Evolutionary conservation across 1,284 basidiomycete genomes (phyloP).

Genomic region (Pyrrhoderma noxium): DNA sequence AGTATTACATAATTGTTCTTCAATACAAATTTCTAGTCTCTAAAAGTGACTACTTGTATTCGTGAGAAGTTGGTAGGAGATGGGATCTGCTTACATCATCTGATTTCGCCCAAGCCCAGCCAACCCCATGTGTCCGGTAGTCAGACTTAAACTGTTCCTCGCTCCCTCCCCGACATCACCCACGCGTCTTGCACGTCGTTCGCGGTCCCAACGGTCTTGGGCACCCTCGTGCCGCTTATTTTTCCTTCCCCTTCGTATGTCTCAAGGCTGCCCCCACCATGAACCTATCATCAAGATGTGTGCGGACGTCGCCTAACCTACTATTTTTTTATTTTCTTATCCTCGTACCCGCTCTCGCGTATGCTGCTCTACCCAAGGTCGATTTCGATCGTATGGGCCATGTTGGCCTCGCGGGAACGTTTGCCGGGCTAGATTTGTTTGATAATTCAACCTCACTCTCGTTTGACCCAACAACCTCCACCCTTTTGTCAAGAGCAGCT

Average conservation of each 20-base stretch:
- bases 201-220: slow-evolving; percentile 3
- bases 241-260: slow-evolving; percentile 10
- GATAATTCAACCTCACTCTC: slow-evolving; percentile 45
- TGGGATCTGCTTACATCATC: no score
- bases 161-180: slow-evolving; percentile 1
- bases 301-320: slow-evolving; percentile 18
- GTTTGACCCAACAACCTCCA: slow-evolving; percentile 62
- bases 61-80: slow-evolving; percentile 3
- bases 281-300: slow-evolving; percentile 18
- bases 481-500: slow-evolving; percentile 58
- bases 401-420: slow-evolving; percentile 81
- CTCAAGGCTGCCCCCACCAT: slow-evolving; percentile 15
- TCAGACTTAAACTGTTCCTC: slow-evolving; percentile 1
- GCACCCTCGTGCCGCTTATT: slow-evolving; percentile 14
- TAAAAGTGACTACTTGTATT: no score
- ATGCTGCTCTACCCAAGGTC: slow-evolving; percentile 67
- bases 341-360: slow-evolving; percentile 31
- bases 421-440: slow-evolving; percentile 77
- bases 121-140: neutral
- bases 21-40: neutral
- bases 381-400: slow-evolving; percentile 89
- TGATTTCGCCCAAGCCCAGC: neutral
- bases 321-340: slow-evolving; percentile 22
- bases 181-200: slow-evolving; percentile 14
- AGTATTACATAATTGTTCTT: slow-evolving; percentile 12